phyloP scores from a whole-genome alignment of 208 protist genomes.

The Leishmania mexicana region DNA sequence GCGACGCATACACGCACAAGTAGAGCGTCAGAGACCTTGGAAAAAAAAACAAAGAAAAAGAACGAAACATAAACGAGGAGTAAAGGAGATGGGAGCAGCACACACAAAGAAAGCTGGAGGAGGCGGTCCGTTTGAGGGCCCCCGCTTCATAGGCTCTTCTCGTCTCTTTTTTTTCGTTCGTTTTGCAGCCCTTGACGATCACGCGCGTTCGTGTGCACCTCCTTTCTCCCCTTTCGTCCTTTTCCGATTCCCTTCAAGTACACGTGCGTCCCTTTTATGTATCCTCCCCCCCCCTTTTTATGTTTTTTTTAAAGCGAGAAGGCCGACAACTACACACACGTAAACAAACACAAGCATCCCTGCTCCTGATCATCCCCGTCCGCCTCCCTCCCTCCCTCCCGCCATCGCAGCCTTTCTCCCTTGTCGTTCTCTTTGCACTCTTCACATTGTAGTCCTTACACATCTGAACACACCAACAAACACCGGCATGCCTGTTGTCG shows the following conservation, averaged over 20 bases:
- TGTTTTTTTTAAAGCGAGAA: neutral
- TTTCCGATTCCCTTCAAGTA: neutral
- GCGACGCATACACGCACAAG: neutral
- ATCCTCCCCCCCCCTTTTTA: neutral
- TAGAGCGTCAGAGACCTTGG: conserved; percentile 1
- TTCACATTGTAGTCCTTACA: neutral
- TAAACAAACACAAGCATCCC: neutral
- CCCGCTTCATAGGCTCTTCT: neutral
- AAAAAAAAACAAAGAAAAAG: neutral
- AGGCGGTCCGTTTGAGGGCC: neutral
- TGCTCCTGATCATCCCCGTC: neutral
- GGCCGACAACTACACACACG: neutral
- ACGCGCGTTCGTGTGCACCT: neutral
- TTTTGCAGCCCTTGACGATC: neutral
- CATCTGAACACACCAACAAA: neutral
- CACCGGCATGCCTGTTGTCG: neutral
- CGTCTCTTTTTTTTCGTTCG: neutral
- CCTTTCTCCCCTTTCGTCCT: neutral
- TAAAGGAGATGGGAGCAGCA: neutral
- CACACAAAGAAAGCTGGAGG: neutral
- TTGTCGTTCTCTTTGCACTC: neutral
- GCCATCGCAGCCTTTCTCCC: neutral
- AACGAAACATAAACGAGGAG: neutral
- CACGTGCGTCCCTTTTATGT: neutral
- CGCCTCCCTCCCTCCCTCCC: neutral